These are phyloP conservation scores for Podila verticillata DNA, from an alignment of 192 early-diverging fungal genomes.

Conservation along the genomic window DNA sequence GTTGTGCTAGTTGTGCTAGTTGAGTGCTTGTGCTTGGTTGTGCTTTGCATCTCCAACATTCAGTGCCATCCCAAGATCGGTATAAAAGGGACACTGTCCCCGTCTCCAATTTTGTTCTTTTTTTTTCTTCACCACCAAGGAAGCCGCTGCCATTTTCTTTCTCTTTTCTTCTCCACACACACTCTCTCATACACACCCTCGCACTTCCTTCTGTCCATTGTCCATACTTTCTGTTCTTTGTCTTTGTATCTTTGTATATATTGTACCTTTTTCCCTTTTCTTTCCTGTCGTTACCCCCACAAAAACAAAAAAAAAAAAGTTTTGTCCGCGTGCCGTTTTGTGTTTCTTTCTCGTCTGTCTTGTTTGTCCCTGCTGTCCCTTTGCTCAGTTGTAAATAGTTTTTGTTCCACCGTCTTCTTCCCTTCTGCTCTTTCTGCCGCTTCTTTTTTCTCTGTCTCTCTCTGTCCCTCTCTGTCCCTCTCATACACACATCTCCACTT, in stretches of 20 bases:
- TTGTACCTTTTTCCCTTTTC: no score
- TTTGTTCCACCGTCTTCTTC: background rate
- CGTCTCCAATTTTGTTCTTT: background rate
- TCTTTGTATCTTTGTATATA: background rate
- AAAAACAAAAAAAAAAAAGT: no score
- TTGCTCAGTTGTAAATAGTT: no score
- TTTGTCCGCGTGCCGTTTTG: no score
- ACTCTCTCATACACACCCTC: no score
- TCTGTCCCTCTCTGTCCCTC: background rate
- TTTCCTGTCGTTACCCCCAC: no score
- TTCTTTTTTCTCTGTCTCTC: background rate
- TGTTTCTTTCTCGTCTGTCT: no score
- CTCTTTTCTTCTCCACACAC: no score
- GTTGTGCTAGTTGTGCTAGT: no score
- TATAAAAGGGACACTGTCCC: background rate
- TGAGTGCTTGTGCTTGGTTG: no score
- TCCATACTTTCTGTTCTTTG: slow-evolving; percentile 3
- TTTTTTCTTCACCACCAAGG: background rate
- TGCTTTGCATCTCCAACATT: background rate
- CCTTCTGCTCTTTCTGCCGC: background rate
- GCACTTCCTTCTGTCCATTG: slow-evolving; percentile 1
- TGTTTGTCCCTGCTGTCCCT: no score
- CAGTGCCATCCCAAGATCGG: background rate
- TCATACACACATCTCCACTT: background rate
- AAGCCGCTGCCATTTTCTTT: no score